These are phyloP conservation scores for Arabis alpina DNA, from an alignment of 345 rosid genomes.

Conservation along the genomic window DNA sequence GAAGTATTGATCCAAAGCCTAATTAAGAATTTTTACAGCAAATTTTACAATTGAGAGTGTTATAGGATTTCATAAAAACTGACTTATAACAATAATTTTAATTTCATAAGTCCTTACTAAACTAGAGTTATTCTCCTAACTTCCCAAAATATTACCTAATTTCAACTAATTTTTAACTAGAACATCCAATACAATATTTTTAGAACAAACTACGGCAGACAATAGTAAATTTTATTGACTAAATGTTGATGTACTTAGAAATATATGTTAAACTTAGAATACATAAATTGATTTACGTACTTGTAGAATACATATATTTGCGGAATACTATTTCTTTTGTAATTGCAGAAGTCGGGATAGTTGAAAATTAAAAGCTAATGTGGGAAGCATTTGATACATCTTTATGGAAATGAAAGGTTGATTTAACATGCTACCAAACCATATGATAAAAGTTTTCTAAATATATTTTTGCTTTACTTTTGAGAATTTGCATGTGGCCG, in stretches of 20 bases:
- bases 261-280: not conserved
- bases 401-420: constrained; percentile 36
- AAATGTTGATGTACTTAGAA: not conserved
- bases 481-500: constrained; percentile 38
- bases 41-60: too few relatives aligned
- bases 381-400: constrained; percentile 33
- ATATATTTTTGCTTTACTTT: constrained; percentile 31
- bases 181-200: too few relatives aligned
- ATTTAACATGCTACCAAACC: constrained; percentile 42
- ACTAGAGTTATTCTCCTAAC: too few relatives aligned
- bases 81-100: too few relatives aligned
- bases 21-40: too few relatives aligned
- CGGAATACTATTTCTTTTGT: not conserved
- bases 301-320: not conserved
- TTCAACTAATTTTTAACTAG: too few relatives aligned
- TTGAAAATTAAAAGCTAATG: constrained; percentile 35
- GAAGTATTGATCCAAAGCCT: too few relatives aligned
- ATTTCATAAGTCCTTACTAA: too few relatives aligned
- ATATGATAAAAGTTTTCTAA: constrained; percentile 34
- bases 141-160: too few relatives aligned
- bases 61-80: too few relatives aligned
- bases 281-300: not conserved
- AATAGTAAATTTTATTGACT: not conserved
- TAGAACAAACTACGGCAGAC: too few relatives aligned
- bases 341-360: not conserved